Conservation (phyloP, 2,329 filamentous ascomycete genomes). For the Epichloe sylvatica region DNA sequence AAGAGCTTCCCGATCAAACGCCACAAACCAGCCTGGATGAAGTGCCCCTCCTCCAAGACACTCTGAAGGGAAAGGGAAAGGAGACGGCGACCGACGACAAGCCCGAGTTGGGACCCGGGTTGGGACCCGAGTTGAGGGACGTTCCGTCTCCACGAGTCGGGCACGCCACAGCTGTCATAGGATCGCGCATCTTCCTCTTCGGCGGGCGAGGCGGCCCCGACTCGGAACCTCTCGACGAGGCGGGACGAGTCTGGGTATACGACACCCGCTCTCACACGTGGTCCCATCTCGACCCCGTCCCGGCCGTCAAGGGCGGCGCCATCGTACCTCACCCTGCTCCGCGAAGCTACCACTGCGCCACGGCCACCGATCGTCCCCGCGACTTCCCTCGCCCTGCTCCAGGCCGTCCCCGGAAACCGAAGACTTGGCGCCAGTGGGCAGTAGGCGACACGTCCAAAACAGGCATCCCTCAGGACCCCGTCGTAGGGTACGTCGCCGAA, state of each 20-base stretch:
- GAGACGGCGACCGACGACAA: constrained; percentile 15
- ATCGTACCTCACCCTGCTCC: constrained; percentile 39
- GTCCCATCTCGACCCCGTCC: constrained; percentile 47
- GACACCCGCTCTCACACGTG: constrained; percentile 51
- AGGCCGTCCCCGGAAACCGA: constrained; percentile 16
- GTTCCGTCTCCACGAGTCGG: constrained; percentile 59
- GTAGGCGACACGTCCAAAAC: constrained; percentile 39
- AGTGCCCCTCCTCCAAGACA: constrained; percentile 24
- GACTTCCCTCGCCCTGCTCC: constrained; percentile 26
- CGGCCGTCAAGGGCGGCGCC: constrained; percentile 26
- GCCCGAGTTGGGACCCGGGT: constrained; percentile 10
- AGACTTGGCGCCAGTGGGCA: constrained; percentile 42
- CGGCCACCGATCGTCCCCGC: constrained; percentile 42
- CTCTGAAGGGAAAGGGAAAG: constrained; percentile 26
- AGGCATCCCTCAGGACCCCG: constrained; percentile 45
- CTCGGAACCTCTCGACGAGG: constrained; percentile 59
- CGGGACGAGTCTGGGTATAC: constrained; percentile 63
- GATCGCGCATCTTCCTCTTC: constrained; percentile 63
- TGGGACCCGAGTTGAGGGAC: constrained; percentile 19
- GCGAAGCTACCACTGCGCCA: constrained; percentile 57
- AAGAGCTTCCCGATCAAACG: constrained; percentile 1
- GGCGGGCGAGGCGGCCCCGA: constrained; percentile 60
- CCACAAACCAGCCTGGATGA: constrained; percentile 26
- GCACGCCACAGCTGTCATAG: constrained; percentile 54
- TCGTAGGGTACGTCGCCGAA: constrained; percentile 42